phyloP scores from a whole-genome alignment of 1,284 basidiomycete genomes.

The Heterobasidion occidentale region DNA sequence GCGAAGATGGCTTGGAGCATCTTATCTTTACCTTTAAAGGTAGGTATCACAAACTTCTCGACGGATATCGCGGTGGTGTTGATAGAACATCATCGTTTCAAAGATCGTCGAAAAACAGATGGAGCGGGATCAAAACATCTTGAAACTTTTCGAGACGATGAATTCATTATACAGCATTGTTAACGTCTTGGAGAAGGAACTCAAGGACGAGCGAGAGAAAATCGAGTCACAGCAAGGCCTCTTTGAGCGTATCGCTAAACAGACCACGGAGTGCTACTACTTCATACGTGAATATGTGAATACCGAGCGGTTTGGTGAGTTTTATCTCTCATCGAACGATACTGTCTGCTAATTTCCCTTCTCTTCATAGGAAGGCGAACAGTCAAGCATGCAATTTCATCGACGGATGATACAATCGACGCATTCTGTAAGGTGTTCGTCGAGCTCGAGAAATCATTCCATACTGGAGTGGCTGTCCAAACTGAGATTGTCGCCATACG shows the following conservation, averaged over 20 bases:
- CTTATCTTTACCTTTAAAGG: neutral
- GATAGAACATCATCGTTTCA: neutral
- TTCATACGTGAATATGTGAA: neutral
- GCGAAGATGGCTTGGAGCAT: neutral
- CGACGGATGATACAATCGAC: neutral
- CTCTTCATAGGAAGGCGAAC: neutral
- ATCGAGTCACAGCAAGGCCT: neutral
- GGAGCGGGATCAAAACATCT: neutral
- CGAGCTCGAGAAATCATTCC: neutral
- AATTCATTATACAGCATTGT: neutral
- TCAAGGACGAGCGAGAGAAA: neutral
- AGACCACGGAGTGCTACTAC: neutral
- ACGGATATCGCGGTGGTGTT: neutral
- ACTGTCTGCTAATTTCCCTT: neutral
- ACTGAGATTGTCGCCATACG: neutral
- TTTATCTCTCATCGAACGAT: neutral
- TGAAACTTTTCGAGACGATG: neutral
- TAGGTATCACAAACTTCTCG: neutral
- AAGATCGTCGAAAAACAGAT: neutral
- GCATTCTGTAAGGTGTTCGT: neutral
- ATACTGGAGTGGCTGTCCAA: neutral
- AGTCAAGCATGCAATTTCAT: neutral
- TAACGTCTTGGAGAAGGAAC: neutral
- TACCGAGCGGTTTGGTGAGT: neutral
- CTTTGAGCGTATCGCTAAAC: neutral